These are phyloP conservation scores for Platanus orientalis DNA, from an alignment of 164 flowering plant genomes.

Conservation along the genomic window DNA sequence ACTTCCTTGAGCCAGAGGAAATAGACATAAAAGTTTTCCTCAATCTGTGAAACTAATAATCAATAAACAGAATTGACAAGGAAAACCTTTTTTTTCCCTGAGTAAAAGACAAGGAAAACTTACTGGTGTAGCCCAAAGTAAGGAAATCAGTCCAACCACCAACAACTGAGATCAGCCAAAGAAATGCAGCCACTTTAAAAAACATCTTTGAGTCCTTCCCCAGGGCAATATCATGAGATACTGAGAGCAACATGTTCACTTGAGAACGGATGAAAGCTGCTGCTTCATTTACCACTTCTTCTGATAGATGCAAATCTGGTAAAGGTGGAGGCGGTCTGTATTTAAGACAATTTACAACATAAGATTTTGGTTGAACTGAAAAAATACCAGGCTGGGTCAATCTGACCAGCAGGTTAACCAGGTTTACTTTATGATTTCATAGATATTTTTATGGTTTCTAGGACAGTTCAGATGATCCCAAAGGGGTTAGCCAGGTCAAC, in stretches of 20 bases:
- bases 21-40: no score
- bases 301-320: slow-evolving; percentile 66
- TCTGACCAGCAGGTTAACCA: no score
- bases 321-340: slow-evolving; percentile 91
- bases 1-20: no score
- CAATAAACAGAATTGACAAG: background rate
- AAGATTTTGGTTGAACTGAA: background rate
- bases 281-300: slow-evolving; percentile 56
- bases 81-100: no score
- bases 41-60: background rate
- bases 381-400: background rate
- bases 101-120: slow-evolving; percentile 38
- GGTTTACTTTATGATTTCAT: no score
- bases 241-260: slow-evolving; percentile 48
- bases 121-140: slow-evolving; percentile 68
- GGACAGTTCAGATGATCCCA: no score
- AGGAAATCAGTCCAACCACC: slow-evolving; percentile 70
- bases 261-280: slow-evolving; percentile 38
- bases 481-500: no score
- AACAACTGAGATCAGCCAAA: slow-evolving; percentile 54
- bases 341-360: slow-evolving; percentile 1
- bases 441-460: no score
- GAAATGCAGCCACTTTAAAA: slow-evolving; percentile 49
- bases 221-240: slow-evolving; percentile 59
- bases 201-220: slow-evolving; percentile 70